A percentile compares a stretch with the other conserved stretches of the same genome.
These are phyloP conservation scores for Aspergillus proliferans DNA, from an alignment of 2,329 filamentous ascomycete genomes.

Conservation along the genomic window DNA sequence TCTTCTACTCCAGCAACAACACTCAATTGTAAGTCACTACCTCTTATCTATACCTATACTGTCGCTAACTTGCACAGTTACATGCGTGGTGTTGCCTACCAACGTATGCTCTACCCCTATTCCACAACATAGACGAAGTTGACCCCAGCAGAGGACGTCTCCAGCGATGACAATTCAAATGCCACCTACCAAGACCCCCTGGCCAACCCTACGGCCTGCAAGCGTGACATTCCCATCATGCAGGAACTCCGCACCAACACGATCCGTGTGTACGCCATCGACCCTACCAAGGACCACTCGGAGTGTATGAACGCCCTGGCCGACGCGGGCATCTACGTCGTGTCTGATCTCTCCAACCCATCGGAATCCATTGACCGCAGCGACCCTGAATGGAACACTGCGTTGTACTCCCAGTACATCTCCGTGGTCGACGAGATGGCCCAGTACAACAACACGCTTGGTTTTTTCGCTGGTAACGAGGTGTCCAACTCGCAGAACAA, in stretches of 20 bases:
- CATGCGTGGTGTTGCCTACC: constrained; percentile 89
- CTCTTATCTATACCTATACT: constrained; percentile 40
- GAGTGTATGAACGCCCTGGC: constrained; percentile 76
- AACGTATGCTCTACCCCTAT: constrained; percentile 44
- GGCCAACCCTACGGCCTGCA: constrained; percentile 62
- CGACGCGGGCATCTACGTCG: constrained; percentile 82
- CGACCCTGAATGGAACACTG: constrained; percentile 66
- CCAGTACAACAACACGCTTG: constrained; percentile 80
- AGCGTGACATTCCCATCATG: constrained; percentile 75
- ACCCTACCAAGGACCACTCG: constrained; percentile 68
- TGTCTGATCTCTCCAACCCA: constrained; percentile 81
- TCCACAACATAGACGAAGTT: constrained; percentile 2
- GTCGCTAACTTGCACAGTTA: constrained; percentile 49
- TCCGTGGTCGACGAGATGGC: constrained; percentile 71
- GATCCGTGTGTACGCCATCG: constrained; percentile 86
- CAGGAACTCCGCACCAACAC: constrained; percentile 74
- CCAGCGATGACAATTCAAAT: constrained; percentile 43
- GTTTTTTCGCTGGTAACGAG: constrained; percentile 97
- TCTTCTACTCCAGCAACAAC: constrained; percentile 76
- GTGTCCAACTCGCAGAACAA: constrained; percentile 81
- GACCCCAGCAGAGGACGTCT: constrained; percentile 50
- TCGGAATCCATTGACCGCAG: constrained; percentile 75
- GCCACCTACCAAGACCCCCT: constrained; percentile 72
- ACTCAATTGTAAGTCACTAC: constrained; percentile 58
- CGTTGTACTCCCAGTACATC: constrained; percentile 71